A percentile compares a stretch with the other conserved stretches of the same genome.
These are phyloP conservation scores for Pigoraptor vietnamica DNA, from an alignment of 78 protist species.

Conservation along the genomic window DNA sequence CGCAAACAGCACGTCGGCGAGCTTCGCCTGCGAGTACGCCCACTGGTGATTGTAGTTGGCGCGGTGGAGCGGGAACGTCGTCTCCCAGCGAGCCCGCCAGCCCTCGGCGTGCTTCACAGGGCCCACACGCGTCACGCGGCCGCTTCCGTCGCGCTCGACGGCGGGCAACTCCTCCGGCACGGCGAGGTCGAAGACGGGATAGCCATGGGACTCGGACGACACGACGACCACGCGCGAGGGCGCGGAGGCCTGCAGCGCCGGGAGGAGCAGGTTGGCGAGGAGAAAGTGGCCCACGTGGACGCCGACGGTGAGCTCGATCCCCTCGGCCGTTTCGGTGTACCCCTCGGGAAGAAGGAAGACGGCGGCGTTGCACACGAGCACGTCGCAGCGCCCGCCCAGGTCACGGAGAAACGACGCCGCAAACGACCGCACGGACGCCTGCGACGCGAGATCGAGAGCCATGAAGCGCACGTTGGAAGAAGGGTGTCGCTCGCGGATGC, in stretches of 20 bases:
- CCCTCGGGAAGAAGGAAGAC: not conserved
- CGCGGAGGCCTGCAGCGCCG: not conserved
- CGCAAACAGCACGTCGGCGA: not conserved
- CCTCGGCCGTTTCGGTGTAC: not conserved
- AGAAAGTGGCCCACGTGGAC: not conserved
- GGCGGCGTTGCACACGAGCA: not conserved
- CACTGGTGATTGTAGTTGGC: not conserved
- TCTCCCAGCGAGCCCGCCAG: not conserved
- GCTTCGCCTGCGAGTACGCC: not conserved
- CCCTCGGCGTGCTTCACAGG: not conserved
- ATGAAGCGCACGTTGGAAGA: not conserved
- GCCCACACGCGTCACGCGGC: not conserved
- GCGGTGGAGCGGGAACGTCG: not conserved
- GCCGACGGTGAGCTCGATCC: not conserved
- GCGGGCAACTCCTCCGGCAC: not conserved
- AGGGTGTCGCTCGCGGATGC: not conserved
- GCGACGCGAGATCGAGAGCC: not conserved
- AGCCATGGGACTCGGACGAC: not conserved
- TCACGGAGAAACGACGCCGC: not conserved
- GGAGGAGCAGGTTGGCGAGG: not conserved
- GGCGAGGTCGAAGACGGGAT: not conserved
- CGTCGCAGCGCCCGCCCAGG: not conserved
- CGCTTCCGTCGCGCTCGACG: not conserved
- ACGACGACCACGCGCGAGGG: not conserved
- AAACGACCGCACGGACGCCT: not conserved